Conservation (phyloP, 1,284 basidiomycete species). For the Ceratobasidium theobromae region DNA sequence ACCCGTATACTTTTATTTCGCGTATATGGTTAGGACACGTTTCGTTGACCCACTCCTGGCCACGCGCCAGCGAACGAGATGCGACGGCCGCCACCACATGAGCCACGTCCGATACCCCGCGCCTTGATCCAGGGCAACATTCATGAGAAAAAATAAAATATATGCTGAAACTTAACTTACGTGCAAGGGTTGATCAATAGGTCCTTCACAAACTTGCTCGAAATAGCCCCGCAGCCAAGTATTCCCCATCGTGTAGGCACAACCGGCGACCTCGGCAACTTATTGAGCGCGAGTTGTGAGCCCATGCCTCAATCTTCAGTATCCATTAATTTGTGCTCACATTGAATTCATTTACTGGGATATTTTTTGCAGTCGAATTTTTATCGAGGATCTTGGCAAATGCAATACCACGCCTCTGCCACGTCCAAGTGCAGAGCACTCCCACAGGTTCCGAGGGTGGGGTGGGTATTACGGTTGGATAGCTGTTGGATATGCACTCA, state of each 20-base stretch:
- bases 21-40: constrained; percentile 45
- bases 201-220: constrained; percentile 35
- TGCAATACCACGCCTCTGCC: background rate
- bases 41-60: constrained; percentile 47
- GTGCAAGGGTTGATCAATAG: constrained; percentile 26
- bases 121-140: constrained; percentile 29
- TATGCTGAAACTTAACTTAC: background rate
- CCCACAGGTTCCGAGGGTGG: background rate
- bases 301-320: no score
- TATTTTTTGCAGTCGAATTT: background rate
- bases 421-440: background rate
- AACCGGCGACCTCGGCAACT: background rate
- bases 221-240: constrained; percentile 30
- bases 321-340: no score
- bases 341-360: no score
- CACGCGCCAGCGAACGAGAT: constrained; percentile 45
- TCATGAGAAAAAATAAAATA: background rate
- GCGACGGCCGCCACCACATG: constrained; percentile 50
- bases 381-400: background rate
- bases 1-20: constrained; percentile 43
- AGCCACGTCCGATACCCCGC: constrained; percentile 47
- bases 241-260: background rate
- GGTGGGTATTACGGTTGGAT: background rate
- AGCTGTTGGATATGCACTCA: background rate
- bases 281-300: no score